These are phyloP conservation scores for Bruguiera hainesii DNA, from an alignment of 441 rosid species.

Conservation along the genomic window DNA sequence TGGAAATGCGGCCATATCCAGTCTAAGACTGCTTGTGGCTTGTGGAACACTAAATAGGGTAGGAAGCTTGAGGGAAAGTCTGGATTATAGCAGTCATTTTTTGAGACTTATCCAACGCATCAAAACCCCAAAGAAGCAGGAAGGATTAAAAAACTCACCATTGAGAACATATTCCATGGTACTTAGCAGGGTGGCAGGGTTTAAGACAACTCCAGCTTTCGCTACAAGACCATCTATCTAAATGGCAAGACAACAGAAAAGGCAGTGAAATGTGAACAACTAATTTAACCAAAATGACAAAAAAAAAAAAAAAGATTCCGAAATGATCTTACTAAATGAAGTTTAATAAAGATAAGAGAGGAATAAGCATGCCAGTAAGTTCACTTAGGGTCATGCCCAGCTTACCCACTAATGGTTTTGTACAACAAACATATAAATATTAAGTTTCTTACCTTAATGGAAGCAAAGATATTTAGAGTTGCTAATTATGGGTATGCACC, in stretches of 20 bases:
- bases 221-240: constrained; percentile 90
- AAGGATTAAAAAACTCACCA: constrained; percentile 45
- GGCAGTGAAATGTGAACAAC: constrained; percentile 6
- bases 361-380: constrained; percentile 8
- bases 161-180: constrained; percentile 88
- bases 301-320: background rate
- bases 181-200: constrained; percentile 84
- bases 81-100: constrained; percentile 6
- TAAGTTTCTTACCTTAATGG: background rate
- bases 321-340: constrained; percentile 1
- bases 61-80: too few species aligned
- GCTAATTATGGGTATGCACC: background rate
- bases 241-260: constrained; percentile 17
- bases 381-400: background rate
- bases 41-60: too few species aligned
- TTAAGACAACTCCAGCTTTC: constrained; percentile 97
- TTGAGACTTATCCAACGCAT: background rate
- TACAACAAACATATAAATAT: background rate
- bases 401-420: too few species aligned
- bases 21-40: too few species aligned
- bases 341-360: constrained; percentile 12
- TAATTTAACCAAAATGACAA: constrained; percentile 12
- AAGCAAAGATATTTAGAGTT: background rate
- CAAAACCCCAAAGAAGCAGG: background rate
- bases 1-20: too few species aligned